Evolutionary conservation across 2,329 filamentous ascomycete genomes (phyloP).

Genomic region (Colletotrichum tanaceti): DNA sequence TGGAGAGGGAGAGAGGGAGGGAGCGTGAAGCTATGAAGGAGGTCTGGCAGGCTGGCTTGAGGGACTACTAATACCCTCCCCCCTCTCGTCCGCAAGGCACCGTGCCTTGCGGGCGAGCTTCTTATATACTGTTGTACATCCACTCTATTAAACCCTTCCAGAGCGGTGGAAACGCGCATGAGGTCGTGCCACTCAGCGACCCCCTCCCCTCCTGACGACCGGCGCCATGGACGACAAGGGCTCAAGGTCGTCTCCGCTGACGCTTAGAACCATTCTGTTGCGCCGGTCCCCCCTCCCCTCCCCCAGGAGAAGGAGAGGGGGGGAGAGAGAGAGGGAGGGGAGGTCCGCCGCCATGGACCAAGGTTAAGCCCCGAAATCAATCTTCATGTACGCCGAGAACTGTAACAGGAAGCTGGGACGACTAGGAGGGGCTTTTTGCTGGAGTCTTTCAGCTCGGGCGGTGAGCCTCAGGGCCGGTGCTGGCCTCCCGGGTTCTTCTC

Average conservation of each 20-base stretch:
- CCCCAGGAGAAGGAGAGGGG: neutral
- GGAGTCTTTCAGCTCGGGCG: neutral
- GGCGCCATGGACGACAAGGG: too few relatives aligned
- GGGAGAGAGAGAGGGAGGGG: neutral
- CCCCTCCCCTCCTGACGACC: neutral
- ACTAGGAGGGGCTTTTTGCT: neutral
- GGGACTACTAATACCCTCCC: too few relatives aligned
- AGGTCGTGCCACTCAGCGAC: neutral
- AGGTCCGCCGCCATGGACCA: neutral
- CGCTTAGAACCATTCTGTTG: too few relatives aligned
- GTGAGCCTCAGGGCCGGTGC: neutral
- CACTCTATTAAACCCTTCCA: too few relatives aligned
- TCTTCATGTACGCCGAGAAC: constrained; percentile 27
- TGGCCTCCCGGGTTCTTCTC: too few relatives aligned
- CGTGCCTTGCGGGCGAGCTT: too few relatives aligned
- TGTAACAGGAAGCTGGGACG: constrained; percentile 21
- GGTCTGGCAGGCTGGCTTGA: neutral
- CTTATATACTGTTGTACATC: neutral
- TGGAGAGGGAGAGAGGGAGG: neutral
- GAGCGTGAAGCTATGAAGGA: too few relatives aligned
- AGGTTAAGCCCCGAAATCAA: neutral
- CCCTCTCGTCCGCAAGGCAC: neutral
- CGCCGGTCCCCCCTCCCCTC: too few relatives aligned
- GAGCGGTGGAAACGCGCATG: neutral
- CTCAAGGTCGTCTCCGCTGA: neutral